Percentiles rank a stretch among this genome's conserved stretches.
Evolutionary conservation across 176 grass and related monocot species (phyloP).

Genomic region (Musa troglodytarum): DNA sequence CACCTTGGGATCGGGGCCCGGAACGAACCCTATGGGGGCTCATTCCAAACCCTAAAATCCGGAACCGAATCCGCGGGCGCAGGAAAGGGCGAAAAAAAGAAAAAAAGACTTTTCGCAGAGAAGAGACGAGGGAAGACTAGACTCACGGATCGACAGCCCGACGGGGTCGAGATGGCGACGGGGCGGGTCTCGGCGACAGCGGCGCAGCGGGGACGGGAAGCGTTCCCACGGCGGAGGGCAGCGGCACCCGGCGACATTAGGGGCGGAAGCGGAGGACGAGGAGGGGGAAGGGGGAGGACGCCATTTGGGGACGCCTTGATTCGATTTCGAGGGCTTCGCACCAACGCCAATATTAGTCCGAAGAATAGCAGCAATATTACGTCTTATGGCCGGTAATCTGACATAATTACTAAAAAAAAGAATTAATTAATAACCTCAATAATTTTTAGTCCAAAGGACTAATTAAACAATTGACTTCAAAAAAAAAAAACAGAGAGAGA

Average conservation of each 20-base stretch:
- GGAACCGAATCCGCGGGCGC: neutral
- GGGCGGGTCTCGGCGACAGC: neutral
- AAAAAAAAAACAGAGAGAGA: too few species aligned
- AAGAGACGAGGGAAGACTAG: neutral
- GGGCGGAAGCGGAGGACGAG: neutral
- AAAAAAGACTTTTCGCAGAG: neutral
- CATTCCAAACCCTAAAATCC: neutral
- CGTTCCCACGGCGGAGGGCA: neutral
- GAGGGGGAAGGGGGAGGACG: neutral
- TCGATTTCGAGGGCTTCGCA: neutral
- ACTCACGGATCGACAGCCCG: conserved; percentile 9
- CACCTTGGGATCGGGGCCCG: neutral
- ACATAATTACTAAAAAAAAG: too few species aligned
- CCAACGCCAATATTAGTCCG: too few species aligned
- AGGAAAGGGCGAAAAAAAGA: too few species aligned
- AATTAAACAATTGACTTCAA: too few species aligned
- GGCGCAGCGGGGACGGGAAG: neutral
- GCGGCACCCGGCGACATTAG: conserved; percentile 16
- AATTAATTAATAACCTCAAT: too few species aligned
- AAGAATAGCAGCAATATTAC: too few species aligned
- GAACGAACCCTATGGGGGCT: neutral
- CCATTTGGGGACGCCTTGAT: neutral
- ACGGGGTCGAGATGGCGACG: too few species aligned
- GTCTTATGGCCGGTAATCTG: too few species aligned
- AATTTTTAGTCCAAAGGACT: too few species aligned